Percentiles rank a stretch among this genome's conserved stretches.
Conservation (phyloP, 2,329 filamentous ascomycete genomes). For the Colletotrichum phormii region DNA sequence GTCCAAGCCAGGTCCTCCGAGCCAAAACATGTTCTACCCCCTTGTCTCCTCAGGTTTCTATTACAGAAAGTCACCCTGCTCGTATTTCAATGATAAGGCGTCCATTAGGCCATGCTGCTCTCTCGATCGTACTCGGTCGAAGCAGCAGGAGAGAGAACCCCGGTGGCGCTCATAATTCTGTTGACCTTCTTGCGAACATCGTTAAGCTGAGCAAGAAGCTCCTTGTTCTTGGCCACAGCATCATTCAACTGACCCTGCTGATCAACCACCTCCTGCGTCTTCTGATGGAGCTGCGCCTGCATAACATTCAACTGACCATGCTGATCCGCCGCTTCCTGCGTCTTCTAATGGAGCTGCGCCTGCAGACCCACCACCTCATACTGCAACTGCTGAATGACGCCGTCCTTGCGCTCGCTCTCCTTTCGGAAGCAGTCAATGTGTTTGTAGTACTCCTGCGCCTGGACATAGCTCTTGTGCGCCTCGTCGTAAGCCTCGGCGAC, state of each 20-base stretch:
- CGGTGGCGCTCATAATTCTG: background rate
- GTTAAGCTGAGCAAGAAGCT: background rate
- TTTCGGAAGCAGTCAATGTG: too few relatives aligned
- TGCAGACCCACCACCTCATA: background rate
- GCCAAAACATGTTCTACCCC: background rate
- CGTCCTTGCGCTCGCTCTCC: background rate
- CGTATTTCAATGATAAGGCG: fast-evolving
- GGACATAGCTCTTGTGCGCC: background rate
- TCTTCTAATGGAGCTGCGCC: background rate
- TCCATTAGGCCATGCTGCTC: too few relatives aligned
- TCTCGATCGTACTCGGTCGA: too few relatives aligned
- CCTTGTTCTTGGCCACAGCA: background rate
- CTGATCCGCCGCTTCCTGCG: background rate
- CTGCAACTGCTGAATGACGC: background rate
- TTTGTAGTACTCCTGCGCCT: background rate
- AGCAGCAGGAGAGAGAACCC: background rate
- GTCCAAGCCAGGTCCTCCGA: background rate
- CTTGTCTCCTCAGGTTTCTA: background rate
- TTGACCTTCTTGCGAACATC: background rate
- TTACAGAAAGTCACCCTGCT: background rate
- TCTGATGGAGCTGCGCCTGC: background rate
- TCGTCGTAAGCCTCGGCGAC: background rate
- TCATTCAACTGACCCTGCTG: background rate
- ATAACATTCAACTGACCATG: background rate
- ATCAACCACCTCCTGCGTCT: background rate